Evolutionary conservation across 495 filamentous ascomycete genomes (phyloP).

Genomic region (Penicillium steckii): DNA sequence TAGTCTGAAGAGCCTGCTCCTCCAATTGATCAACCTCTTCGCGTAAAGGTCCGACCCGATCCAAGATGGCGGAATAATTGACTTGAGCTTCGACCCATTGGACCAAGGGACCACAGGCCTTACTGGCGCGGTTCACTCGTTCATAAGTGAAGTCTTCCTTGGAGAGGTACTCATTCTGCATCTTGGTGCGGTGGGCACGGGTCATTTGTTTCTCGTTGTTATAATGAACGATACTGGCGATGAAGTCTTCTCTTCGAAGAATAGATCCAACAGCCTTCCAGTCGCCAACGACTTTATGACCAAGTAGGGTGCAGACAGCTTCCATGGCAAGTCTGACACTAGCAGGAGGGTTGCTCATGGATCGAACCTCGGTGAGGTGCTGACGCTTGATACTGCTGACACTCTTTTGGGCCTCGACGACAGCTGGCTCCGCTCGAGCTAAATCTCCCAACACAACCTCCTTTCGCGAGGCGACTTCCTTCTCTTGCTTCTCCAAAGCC

Average conservation of each 20-base stretch:
- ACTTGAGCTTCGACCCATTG: constrained; percentile 98
- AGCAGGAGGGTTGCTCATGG: constrained; percentile 87
- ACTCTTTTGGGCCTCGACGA: constrained; percentile 87
- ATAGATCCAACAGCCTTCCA: constrained; percentile 91
- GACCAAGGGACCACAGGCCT: constrained; percentile 93
- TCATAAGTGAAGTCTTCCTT: constrained; percentile 96
- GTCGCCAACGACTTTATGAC: constrained; percentile 74
- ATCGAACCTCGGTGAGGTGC: constrained; percentile 95
- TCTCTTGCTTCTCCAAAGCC: constrained; percentile 84
- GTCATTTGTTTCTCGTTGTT: constrained; percentile 98
- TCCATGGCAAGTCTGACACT: constrained; percentile 91
- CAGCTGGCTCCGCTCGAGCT: constrained; percentile 88
- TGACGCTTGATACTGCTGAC: constrained; percentile 97
- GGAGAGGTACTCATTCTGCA: constrained; percentile 89
- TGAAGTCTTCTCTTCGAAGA: constrained; percentile 90
- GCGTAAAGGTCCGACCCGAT: constrained; percentile 88
- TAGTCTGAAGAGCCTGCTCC: constrained; percentile 86
- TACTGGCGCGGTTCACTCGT: constrained; percentile 90
- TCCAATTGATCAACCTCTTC: constrained; percentile 88
- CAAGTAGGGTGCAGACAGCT: constrained; percentile 89
- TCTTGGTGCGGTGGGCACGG: constrained; percentile 70
- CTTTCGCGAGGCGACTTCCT: constrained; percentile 77
- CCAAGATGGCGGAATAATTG: constrained; percentile 93
- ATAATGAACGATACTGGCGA: constrained; percentile 95
- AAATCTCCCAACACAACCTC: constrained; percentile 87